phyloP scores from a whole-genome alignment of 2,329 filamentous ascomycete species.

The Tolypocladium cylindrosporum region DNA sequence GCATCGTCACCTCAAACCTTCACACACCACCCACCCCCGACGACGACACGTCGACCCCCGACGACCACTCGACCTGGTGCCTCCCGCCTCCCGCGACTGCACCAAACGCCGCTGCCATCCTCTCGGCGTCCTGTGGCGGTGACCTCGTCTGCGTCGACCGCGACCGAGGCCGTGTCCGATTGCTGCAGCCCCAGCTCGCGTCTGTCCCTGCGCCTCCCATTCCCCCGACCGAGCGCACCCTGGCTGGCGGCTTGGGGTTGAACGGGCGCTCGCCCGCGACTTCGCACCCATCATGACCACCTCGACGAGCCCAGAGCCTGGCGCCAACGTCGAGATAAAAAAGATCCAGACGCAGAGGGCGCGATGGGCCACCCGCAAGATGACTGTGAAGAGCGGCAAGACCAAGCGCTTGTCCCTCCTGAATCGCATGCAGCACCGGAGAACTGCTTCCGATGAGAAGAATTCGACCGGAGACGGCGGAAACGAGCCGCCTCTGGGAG shows the following conservation, averaged over 20 bases:
- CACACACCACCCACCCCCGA: neutral
- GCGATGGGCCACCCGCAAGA: constrained; percentile 92
- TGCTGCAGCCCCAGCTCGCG: neutral
- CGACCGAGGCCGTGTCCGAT: neutral
- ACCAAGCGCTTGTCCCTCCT: constrained; percentile 78
- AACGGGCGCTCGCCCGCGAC: constrained; percentile 28
- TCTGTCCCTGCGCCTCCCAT: neutral
- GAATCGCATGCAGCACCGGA: constrained; percentile 60
- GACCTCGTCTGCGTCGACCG: neutral
- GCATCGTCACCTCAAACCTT: neutral
- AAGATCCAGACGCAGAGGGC: constrained; percentile 55
- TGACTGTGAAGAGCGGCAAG: constrained; percentile 62
- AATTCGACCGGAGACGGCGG: constrained; percentile 37
- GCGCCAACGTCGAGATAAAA: constrained; percentile 10
- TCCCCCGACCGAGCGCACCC: constrained; percentile 10
- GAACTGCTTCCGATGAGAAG: constrained; percentile 56
- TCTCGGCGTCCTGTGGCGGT: neutral
- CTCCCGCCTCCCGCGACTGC: neutral
- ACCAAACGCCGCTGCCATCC: neutral
- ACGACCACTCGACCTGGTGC: neutral
- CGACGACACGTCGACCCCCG: neutral
- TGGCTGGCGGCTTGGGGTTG: constrained; percentile 26
- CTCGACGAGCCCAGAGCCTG: constrained; percentile 16
- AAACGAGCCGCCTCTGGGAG: constrained; percentile 14
- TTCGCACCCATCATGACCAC: constrained; percentile 22